Evolutionary conservation across 139 green algal genomes (phyloP), one percentile per base, ranked within the genome.

Genomic region (Coelastrella sp.): DNA sequence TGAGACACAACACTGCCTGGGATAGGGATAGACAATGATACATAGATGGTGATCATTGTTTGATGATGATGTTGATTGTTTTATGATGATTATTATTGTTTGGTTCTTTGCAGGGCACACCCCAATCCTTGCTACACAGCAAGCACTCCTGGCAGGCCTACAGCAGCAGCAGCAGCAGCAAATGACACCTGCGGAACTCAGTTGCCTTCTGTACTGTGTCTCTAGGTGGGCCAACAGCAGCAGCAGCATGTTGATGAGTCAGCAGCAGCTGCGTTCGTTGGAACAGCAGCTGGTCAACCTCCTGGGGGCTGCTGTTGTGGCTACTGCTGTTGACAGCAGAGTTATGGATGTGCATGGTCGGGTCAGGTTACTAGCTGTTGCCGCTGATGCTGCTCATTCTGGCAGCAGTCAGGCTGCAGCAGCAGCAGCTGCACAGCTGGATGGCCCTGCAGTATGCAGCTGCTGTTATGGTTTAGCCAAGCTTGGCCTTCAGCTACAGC

Each of bases 141-240:
- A n/a, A 22, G 20, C 49, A 68, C 66, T 81, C 3, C 49, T 87
- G 25, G 19, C 68, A 80, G 84, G 66, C 5, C 66, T 70, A 19
- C 84, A 88, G 84, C 84, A 78, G 25, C 61, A 87, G 59, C 61
- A 78, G 61, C 82, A 76, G 59, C 58, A 59, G 78, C 78, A 68
- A 59, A 19, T 81, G 9, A 80, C 24, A 22, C 84, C 84, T 27
- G 66, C 68, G 24, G 84, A 88, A 49, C 68, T 88, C 9, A 88
- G 84, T 20, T 88, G 84, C 84, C 24, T 88, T 56, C 17, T 81
- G 19, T 81, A 81, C 68, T 88, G 84, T 57, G 24, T 88, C 0
- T 58, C 66, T 8, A 68, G 17, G 17, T 88, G 84, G 84, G 84
- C 65, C 68, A 68, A 7, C 61, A 88, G 68, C 84, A 81, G 68